Percentiles rank a stretch among this genome's conserved stretches.
Evolutionary conservation across 345 rosid genomes (phyloP).

Genomic region (Toxicodendron radicans): DNA sequence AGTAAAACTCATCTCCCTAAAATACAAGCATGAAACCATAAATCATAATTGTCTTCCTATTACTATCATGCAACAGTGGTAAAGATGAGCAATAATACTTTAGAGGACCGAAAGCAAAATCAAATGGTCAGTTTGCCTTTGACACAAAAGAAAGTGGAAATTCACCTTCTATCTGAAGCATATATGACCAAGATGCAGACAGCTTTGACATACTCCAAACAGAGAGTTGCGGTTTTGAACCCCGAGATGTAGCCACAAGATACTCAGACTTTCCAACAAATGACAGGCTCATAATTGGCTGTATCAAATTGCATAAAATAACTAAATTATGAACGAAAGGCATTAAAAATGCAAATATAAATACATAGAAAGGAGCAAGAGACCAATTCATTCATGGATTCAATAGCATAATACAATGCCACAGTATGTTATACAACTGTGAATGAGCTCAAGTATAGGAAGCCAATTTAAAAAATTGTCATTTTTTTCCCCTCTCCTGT

Average conservation of each 20-base stretch:
- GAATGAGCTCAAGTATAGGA: not conserved
- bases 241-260: conserved; percentile 71
- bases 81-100: not conserved
- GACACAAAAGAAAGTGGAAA: conserved; percentile 12
- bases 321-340: too few species aligned
- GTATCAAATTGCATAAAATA: conserved; percentile 26
- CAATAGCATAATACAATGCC: not conserved
- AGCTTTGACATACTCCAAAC: conserved; percentile 78
- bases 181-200: conserved; percentile 75
- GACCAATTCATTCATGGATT: not conserved
- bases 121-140: not conserved
- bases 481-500: not conserved
- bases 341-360: not conserved
- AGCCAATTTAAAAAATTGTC: not conserved
- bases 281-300: conserved; percentile 70
- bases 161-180: conserved; percentile 77
- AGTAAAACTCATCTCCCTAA: too few species aligned
- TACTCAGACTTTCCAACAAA: conserved; percentile 73
- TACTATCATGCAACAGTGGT: not conserved
- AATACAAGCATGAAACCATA: too few species aligned
- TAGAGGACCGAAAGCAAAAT: not conserved
- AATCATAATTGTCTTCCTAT: not conserved
- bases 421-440: not conserved
- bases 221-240: conserved; percentile 62
- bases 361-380: not conserved